Evolutionary conservation across 768 basidiomycete genomes (phyloP).

Genomic region (Pulveroboletus ravenelii): DNA sequence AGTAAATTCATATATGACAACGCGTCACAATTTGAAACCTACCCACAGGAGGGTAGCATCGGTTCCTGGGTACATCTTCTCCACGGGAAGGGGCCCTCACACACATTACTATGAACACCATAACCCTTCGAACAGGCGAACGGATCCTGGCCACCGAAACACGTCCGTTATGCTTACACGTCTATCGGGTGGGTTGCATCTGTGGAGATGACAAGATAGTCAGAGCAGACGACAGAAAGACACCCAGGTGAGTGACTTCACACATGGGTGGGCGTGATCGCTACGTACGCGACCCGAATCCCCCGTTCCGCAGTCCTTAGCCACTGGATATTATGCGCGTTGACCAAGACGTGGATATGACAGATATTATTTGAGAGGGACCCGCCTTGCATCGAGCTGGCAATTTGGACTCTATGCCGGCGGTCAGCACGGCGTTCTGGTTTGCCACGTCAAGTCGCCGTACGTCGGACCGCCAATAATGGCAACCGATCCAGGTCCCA

Average conservation of each 20-base stretch:
- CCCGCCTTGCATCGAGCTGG: slow-evolving; percentile 19
- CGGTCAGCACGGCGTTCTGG: slow-evolving; percentile 13
- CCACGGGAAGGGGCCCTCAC: not conserved
- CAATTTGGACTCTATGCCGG: slow-evolving; percentile 19
- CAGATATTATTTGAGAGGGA: slow-evolving; percentile 25
- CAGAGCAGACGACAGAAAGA: slow-evolving; percentile 24
- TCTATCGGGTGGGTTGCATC: slow-evolving; percentile 27
- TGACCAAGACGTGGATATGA: not conserved
- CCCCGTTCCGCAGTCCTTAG: too few relatives aligned
- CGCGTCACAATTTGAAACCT: not conserved
- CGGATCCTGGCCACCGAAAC: not conserved
- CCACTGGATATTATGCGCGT: not conserved
- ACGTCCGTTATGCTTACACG: slow-evolving; percentile 19
- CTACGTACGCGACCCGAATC: not conserved
- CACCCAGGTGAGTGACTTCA: slow-evolving; percentile 19
- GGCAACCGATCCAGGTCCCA: slow-evolving; percentile 14
- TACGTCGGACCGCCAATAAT: slow-evolving; percentile 24
- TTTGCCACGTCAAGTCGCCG: slow-evolving; percentile 27
- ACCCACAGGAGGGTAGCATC: not conserved
- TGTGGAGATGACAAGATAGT: slow-evolving; percentile 28
- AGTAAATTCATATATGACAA: not conserved
- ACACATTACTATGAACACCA: not conserved
- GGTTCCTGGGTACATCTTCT: not conserved
- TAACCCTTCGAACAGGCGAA: not conserved
- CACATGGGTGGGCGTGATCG: not conserved